phyloP scores from a whole-genome alignment of 2,329 filamentous ascomycete species.

The Pyricularia sp. region DNA sequence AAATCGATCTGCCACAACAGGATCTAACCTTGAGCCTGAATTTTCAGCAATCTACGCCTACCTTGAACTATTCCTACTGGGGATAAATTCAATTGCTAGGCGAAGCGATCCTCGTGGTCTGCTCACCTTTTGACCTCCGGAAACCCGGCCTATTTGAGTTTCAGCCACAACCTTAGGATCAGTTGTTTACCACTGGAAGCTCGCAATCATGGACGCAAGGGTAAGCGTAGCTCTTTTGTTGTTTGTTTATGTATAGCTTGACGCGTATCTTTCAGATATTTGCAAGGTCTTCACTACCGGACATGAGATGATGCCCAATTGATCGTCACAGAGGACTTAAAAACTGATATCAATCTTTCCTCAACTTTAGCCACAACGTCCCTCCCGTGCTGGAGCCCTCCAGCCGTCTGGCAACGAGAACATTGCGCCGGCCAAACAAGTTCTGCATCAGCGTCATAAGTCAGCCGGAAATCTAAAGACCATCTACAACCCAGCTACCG shows the following conservation, averaged over 20 bases:
- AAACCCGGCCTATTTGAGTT: neutral
- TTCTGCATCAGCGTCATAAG: constrained; percentile 73
- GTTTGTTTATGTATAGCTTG: neutral
- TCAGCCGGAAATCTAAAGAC: constrained; percentile 55
- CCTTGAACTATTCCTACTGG: neutral
- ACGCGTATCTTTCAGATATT: neutral
- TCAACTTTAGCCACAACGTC: constrained; percentile 56
- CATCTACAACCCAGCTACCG: constrained; percentile 22
- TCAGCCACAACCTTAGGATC: neutral
- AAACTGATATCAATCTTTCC: neutral
- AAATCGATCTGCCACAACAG: neutral
- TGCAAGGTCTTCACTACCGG: neutral
- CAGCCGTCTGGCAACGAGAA: constrained; percentile 56
- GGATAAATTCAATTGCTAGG: neutral
- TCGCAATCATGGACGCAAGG: constrained; percentile 28
- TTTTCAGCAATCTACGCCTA: neutral
- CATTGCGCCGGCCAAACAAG: constrained; percentile 43
- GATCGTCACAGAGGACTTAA: neutral
- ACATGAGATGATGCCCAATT: neutral
- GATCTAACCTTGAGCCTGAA: neutral
- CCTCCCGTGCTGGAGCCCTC: constrained; percentile 37
- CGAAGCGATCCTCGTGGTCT: neutral
- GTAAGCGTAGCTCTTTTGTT: constrained; percentile 18
- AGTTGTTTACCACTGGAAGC: neutral
- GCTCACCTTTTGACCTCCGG: constrained; percentile 1